Evolutionary conservation across 331 rosid species (phyloP), one percentile per base, ranked within the genome.

Genomic region (Pyracantha coccinea): DNA sequence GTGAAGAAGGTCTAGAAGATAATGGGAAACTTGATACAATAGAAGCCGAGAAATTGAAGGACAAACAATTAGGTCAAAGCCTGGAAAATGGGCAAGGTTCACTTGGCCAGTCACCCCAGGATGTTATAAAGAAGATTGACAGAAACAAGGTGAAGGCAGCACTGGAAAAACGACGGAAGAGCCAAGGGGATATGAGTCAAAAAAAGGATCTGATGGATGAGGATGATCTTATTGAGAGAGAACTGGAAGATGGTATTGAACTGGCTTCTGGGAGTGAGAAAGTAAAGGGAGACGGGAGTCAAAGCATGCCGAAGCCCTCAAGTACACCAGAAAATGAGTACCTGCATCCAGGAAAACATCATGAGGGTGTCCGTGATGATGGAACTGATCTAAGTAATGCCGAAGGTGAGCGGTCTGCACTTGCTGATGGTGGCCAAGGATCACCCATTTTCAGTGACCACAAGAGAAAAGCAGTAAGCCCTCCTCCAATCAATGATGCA

Each of bases 211-310:
- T 80, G 72, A 81, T 95, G 96, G 93, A 95, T 79, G 98, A 92
- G 68, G 99, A 95, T 77, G 99, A 95, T 82, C 93, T 95, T 50
- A 92, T 95, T 71, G 99, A 95, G 80, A 90, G 88, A 84, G 98
- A 92, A 83, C 86, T 95, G 54, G 99, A 95, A 83, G 97, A 91
- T 81, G 97, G 99, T 57, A 86, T 95, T 33, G 98, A 95, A 78
- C 74, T 92, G 74, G 88, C 89, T 67, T 80, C 90, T 66, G 91
- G 86, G 77, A 85, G 76, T 78, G 98, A 91, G 77, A 91, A 83
- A 78, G 88, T 25, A 72, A 91, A 85, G 82, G 89, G 80, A 31
- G 98, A 89, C 21, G 76, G 85, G 82, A 87, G 88, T 86, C 95
- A 86, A 74, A 82, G 82, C 89, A 84, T 92, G 91, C 79, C 83